phyloP scores from a whole-genome alignment of 495 filamentous ascomycete genomes.

The Penicillium arizonense region DNA sequence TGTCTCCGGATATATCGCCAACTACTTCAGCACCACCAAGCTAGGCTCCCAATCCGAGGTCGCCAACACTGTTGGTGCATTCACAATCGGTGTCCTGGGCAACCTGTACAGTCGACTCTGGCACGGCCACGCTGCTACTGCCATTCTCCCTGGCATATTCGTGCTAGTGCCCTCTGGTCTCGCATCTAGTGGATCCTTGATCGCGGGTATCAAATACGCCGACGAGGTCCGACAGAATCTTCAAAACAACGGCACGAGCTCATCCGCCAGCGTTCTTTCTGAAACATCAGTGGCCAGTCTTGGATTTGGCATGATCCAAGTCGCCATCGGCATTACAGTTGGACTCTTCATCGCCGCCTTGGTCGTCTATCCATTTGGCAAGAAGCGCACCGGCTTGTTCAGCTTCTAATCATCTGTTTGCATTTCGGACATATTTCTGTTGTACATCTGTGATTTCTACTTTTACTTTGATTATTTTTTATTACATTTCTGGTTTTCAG shows the following conservation, averaged over 20 bases:
- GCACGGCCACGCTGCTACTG: slow-evolving; percentile 82
- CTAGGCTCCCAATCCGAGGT: slow-evolving; percentile 78
- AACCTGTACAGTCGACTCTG: slow-evolving; percentile 82
- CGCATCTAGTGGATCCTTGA: slow-evolving; percentile 74
- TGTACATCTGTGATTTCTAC: slow-evolving; percentile 1
- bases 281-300: slow-evolving; percentile 68
- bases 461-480: not conserved
- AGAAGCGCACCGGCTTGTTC: slow-evolving; percentile 83
- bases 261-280: slow-evolving; percentile 32
- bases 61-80: slow-evolving; percentile 79
- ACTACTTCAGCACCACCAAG: slow-evolving; percentile 70
- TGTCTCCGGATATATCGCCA: slow-evolving; percentile 77
- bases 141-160: slow-evolving; percentile 91
- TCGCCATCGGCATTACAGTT: slow-evolving; percentile 90
- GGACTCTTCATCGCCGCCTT: slow-evolving; percentile 83
- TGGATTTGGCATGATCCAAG: slow-evolving; percentile 82
- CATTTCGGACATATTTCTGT: slow-evolving; percentile 2
- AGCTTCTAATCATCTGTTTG: slow-evolving; percentile 58
- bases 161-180: slow-evolving; percentile 91
- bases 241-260: slow-evolving; percentile 34
- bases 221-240: slow-evolving; percentile 64
- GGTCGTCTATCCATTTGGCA: slow-evolving; percentile 85
- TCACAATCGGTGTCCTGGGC: slow-evolving; percentile 80
- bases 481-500: not conserved
- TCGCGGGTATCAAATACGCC: slow-evolving; percentile 75